Conservation (phyloP, 192 early-diverging fungal species). For the Entomortierella chlamydospora region DNA sequence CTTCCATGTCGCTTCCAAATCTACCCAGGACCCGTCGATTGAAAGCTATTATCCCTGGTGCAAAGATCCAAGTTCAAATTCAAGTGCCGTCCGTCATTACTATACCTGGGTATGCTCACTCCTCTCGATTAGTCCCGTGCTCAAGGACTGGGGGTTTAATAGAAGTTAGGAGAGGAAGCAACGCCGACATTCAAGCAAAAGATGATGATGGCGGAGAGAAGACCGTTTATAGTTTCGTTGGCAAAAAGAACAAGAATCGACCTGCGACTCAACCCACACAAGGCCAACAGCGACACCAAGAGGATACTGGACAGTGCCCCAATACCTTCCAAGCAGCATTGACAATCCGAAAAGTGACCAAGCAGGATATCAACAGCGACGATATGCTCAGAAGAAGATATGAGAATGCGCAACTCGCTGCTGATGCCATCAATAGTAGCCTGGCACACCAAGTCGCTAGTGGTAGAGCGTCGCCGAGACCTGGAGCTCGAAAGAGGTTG, state of each 20-base stretch:
- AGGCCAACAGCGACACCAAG: not conserved
- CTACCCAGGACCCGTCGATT: slow-evolving; percentile 34
- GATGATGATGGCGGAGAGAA: not conserved
- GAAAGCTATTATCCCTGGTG: slow-evolving; percentile 50
- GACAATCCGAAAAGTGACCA: slow-evolving; percentile 36
- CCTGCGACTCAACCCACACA: not conserved
- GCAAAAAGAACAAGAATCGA: not conserved
- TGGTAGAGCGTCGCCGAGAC: not conserved
- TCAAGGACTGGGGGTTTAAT: slow-evolving; percentile 32
- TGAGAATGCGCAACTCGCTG: slow-evolving; percentile 7
- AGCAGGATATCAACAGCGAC: slow-evolving; percentile 18
- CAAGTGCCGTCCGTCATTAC: slow-evolving; percentile 39
- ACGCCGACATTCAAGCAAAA: no score
- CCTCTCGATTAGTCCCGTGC: slow-evolving; percentile 31
- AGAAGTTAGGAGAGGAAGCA: not conserved
- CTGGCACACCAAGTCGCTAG: not conserved
- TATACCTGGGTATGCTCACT: slow-evolving; percentile 31
- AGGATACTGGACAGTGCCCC: slow-evolving; percentile 6
- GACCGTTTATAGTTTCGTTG: not conserved
- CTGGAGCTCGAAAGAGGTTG: not conserved
- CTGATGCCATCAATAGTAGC: not conserved
- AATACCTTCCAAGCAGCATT: slow-evolving; percentile 46
- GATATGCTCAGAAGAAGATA: slow-evolving; percentile 26
- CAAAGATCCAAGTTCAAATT: slow-evolving; percentile 43
- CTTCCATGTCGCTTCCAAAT: slow-evolving; percentile 38